Conservation (phyloP, 305 asterid species). For the Fraxinus platypoda region DNA sequence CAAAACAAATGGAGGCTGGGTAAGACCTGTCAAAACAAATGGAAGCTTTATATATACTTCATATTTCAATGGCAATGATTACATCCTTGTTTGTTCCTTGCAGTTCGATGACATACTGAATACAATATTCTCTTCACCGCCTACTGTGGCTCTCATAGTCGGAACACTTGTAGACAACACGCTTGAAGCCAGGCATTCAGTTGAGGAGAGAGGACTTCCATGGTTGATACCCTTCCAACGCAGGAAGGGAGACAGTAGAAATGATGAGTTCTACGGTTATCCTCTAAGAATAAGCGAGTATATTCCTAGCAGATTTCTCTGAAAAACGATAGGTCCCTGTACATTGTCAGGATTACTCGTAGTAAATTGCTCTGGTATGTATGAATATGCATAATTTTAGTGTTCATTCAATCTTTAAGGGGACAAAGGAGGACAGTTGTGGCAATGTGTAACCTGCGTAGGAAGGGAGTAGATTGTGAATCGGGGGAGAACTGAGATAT, state of each 20-base stretch:
- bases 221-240: constrained; percentile 80
- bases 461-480: not conserved
- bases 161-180: constrained; percentile 75
- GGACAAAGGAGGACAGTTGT: not conserved
- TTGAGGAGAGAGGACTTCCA: constrained; percentile 74
- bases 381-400: constrained; percentile 6
- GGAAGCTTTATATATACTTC: not conserved
- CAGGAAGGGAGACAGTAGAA: constrained; percentile 78
- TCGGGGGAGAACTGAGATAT: not conserved
- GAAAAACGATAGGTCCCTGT: constrained; percentile 30
- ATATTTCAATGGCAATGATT: not conserved
- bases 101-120: constrained; percentile 88
- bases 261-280: constrained; percentile 81
- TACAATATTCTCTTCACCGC: constrained; percentile 81
- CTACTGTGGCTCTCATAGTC: constrained; percentile 73
- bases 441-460: not conserved
- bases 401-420: not conserved
- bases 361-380: constrained; percentile 18
- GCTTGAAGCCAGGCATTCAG: constrained; percentile 54
- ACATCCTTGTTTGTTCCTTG: constrained; percentile 2
- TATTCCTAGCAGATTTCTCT: constrained; percentile 73
- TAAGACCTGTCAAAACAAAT: constrained; percentile 22
- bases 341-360: constrained; percentile 24
- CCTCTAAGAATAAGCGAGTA: constrained; percentile 73
- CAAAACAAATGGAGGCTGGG: constrained; percentile 90